phyloP scores from a whole-genome alignment of 176 grass and related monocot species.

The Aegilops sharonensis region DNA sequence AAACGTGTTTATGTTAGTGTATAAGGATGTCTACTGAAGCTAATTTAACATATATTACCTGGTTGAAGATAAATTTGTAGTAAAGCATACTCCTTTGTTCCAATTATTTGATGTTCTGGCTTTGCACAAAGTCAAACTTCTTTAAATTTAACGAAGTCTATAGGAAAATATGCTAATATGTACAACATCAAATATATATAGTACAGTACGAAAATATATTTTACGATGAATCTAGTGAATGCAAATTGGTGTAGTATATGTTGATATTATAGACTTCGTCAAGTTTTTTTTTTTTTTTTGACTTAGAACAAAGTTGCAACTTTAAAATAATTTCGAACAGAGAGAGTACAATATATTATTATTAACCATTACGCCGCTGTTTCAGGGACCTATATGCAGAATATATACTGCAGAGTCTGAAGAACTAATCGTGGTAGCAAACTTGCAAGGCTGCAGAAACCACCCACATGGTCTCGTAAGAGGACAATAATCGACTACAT shows the following conservation, averaged over 20 bases:
- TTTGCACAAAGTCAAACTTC: not conserved
- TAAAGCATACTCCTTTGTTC: not conserved
- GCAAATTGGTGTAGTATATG: not conserved
- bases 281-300: not conserved
- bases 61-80: not conserved
- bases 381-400: slow-evolving; percentile 53
- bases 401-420: slow-evolving; percentile 49
- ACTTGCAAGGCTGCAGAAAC: not conserved
- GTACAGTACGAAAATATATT: not conserved
- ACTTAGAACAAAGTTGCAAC: not conserved
- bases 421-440: slow-evolving; percentile 13
- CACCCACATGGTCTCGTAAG: not conserved
- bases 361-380: not conserved
- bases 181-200: no score
- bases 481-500: not conserved
- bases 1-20: not conserved
- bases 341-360: not conserved
- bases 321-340: not conserved
- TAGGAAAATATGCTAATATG: no score
- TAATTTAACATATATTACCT: not conserved
- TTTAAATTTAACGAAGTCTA: not conserved
- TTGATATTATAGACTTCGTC: not conserved
- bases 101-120: not conserved
- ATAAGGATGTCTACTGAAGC: not conserved
- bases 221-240: not conserved